These are phyloP conservation scores for Botrytis fabae DNA, from an alignment of 2,329 filamentous ascomycete species.

Conservation along the genomic window DNA sequence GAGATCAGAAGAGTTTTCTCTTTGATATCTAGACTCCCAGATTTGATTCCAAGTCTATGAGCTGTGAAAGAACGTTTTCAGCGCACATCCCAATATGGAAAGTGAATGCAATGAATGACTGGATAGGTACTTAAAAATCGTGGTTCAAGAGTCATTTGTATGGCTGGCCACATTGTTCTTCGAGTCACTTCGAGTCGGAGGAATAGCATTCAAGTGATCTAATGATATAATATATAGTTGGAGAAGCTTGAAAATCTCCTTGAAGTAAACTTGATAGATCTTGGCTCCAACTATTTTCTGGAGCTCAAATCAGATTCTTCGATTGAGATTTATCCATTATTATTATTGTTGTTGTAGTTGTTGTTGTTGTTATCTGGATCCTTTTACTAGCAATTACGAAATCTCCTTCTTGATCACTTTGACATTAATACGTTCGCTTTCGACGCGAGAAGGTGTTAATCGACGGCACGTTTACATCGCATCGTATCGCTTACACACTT, in stretches of 20 bases:
- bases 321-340: neutral
- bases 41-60: neutral
- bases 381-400: neutral
- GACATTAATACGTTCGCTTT: neutral
- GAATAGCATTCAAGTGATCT: neutral
- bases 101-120: neutral
- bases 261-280: neutral
- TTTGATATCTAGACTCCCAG: no score
- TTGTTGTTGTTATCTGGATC: neutral
- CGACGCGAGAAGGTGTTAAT: accelerated
- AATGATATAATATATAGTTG: neutral
- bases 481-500: neutral
- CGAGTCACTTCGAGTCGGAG: neutral
- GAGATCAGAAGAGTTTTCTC: no score
- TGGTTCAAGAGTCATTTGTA: neutral
- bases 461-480: neutral
- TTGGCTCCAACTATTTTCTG: neutral
- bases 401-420: neutral
- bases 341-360: no score
- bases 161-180: neutral
- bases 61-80: neutral
- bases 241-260: neutral
- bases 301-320: neutral
- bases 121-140: accelerated
- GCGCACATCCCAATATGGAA: neutral